Conservation (phyloP, 371 early-diverging fungal genomes). For the Choanephora cucurbitarum region DNA sequence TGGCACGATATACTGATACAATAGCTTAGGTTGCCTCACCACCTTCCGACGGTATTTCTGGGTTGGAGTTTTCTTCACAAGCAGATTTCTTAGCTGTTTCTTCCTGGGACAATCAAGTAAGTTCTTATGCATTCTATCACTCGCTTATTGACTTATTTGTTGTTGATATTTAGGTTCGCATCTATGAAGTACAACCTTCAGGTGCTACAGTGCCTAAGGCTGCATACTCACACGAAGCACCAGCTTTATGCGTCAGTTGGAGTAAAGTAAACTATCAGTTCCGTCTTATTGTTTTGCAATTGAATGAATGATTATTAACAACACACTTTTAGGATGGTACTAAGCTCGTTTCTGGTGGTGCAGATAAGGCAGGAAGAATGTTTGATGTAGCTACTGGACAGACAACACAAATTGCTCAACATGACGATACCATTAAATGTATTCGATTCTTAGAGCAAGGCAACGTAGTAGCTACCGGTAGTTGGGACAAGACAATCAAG, state of each 20-base stretch:
- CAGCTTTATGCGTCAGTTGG: conserved; percentile 85
- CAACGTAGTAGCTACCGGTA: conserved; percentile 61
- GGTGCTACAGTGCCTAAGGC: conserved; percentile 77
- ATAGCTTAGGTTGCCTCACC: conserved; percentile 60
- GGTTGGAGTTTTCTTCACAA: conserved; percentile 76
- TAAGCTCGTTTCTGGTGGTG: conserved; percentile 84
- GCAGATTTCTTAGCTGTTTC: conserved; percentile 85
- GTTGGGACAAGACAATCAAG: conserved; percentile 97
- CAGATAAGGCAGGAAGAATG: conserved; percentile 83
- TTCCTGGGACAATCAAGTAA: conserved; percentile 93
- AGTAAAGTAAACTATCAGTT: conserved; percentile 50
- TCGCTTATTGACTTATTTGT: conserved; percentile 5
- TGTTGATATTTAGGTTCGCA: conserved; percentile 68
- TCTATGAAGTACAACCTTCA: conserved; percentile 83
- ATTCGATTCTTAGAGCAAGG: conserved; percentile 73
- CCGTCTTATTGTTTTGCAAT: too few species aligned
- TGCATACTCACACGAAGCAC: conserved; percentile 80
- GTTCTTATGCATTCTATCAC: neutral
- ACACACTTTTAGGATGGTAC: conserved; percentile 73
- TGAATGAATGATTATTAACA: neutral
- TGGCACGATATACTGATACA: too few species aligned
- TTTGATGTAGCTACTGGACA: conserved; percentile 81
- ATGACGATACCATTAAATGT: conserved; percentile 81
- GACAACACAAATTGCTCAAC: conserved; percentile 76
- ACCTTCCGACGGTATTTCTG: conserved; percentile 85